Conservation (phyloP, 257 asterid genomes). For the Capsicum baccatum region DNA sequence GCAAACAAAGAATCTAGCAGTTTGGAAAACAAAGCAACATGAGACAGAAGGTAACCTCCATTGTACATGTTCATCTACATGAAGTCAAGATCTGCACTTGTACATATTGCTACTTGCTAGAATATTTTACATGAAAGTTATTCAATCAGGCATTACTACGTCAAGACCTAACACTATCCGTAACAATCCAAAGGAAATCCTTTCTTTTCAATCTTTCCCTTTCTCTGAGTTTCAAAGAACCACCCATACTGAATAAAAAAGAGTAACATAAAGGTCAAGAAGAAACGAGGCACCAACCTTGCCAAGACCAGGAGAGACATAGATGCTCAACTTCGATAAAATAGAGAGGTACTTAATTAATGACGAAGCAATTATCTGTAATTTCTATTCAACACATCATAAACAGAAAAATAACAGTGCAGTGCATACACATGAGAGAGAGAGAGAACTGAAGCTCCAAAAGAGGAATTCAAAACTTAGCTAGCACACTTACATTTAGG, state of each 20-base stretch:
- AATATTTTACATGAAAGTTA: not conserved
- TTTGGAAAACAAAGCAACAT: not conserved
- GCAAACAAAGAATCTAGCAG: not conserved
- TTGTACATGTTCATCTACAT: slow-evolving; percentile 11
- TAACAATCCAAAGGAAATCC: not conserved
- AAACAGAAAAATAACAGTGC: not conserved
- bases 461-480: not conserved
- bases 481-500: slow-evolving; percentile 56
- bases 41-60: not conserved
- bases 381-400: not conserved
- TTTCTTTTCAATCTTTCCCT: not conserved
- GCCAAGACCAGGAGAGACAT: not conserved
- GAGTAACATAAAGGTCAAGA: slow-evolving; percentile 20
- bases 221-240: not conserved
- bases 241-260: slow-evolving; percentile 7
- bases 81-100: not conserved
- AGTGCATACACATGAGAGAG: not conserved
- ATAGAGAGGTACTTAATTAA: not conserved
- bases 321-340: not conserved
- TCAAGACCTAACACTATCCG: not conserved
- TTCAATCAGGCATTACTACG: not conserved
- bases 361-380: not conserved
- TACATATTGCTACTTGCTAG: slow-evolving; percentile 2
- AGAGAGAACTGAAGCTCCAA: not conserved
- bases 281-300: not conserved